These are phyloP conservation scores for Hemisphaericaspora xylofermentans DNA, from an alignment of 1,139 yeast species.

Conservation along the genomic window DNA sequence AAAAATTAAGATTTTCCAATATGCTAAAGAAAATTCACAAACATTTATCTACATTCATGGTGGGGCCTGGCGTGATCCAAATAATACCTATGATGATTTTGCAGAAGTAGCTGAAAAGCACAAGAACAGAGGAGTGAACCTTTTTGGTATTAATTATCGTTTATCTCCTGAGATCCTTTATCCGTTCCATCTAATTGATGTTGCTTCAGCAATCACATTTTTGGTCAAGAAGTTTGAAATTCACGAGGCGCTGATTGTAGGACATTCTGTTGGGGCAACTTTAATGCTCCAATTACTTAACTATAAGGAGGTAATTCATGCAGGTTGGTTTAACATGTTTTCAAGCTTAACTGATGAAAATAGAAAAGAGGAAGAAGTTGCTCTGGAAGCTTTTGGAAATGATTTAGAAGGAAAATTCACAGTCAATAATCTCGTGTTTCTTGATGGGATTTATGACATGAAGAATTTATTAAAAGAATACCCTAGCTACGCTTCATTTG, in stretches of 20 bases:
- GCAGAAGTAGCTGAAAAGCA: conserved; percentile 27
- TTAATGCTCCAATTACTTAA: conserved; percentile 57
- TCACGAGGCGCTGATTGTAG: conserved; percentile 41
- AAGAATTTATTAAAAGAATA: conserved; percentile 34
- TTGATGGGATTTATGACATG: conserved; percentile 44
- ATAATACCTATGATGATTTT: conserved; percentile 59
- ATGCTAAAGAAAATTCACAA: conserved; percentile 12
- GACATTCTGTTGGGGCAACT: conserved; percentile 87
- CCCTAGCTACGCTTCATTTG: conserved; percentile 32
- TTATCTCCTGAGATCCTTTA: conserved; percentile 62
- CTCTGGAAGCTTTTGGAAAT: conserved; percentile 1
- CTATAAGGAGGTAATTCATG: conserved; percentile 18
- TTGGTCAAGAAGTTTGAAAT: conserved; percentile 14
- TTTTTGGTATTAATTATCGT: conserved; percentile 62
- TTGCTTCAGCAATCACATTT: conserved; percentile 39
- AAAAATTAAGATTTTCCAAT: conserved; percentile 21
- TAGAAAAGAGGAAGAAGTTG: not conserved
- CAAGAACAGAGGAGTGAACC: conserved; percentile 16
- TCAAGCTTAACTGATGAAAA: too few species aligned
- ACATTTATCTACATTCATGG: conserved; percentile 68
- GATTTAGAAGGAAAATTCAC: conserved; percentile 6
- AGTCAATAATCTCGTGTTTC: conserved; percentile 19
- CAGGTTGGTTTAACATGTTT: conserved; percentile 16
- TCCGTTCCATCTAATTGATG: conserved; percentile 65
- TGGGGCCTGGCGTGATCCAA: conserved; percentile 85